Evolutionary conservation across 495 filamentous ascomycete species (phyloP).

Genomic region (Thermothielavioides terrestris): DNA sequence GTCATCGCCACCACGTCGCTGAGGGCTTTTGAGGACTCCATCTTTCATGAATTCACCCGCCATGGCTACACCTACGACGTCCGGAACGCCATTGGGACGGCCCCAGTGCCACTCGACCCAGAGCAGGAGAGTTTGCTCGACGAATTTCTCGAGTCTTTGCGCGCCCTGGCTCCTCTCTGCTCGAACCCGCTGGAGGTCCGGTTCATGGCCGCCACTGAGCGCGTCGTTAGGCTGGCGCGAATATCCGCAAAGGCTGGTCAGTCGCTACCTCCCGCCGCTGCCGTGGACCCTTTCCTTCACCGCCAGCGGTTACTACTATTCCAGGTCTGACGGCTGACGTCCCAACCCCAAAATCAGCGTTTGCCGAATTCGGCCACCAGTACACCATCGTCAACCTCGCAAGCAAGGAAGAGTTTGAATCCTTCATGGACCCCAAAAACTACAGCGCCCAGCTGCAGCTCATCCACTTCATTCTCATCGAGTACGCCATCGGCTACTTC

Average conservation of each 20-base stretch:
- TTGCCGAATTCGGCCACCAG: conserved; percentile 10
- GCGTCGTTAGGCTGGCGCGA: conserved; percentile 11
- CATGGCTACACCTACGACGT: conserved; percentile 21
- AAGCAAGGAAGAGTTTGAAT: conserved; percentile 34
- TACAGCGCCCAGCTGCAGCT: conserved; percentile 37
- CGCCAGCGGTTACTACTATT: no score
- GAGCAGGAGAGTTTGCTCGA: conserved; percentile 18
- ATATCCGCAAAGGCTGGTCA: conserved; percentile 19
- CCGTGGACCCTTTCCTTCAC: not conserved
- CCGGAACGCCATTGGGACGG: conserved; percentile 2
- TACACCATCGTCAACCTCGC: conserved; percentile 14
- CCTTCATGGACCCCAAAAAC: conserved; percentile 38
- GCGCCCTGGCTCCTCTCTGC: conserved; percentile 19
- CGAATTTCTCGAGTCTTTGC: conserved; percentile 24
- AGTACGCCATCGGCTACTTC: conserved; percentile 19
- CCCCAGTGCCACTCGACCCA: not conserved
- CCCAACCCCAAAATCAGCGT: conserved; percentile 10
- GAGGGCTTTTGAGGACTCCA: conserved; percentile 25
- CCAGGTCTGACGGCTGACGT: no score
- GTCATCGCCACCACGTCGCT: conserved; percentile 35
- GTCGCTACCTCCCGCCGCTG: not conserved
- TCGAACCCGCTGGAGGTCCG: conserved; percentile 17
- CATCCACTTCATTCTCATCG: conserved; percentile 39
- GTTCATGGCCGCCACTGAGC: conserved; percentile 21
- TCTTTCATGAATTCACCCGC: conserved; percentile 28